Evolutionary conservation across 1,284 basidiomycete species (phyloP).

Genomic region (Puccinia hordei): DNA sequence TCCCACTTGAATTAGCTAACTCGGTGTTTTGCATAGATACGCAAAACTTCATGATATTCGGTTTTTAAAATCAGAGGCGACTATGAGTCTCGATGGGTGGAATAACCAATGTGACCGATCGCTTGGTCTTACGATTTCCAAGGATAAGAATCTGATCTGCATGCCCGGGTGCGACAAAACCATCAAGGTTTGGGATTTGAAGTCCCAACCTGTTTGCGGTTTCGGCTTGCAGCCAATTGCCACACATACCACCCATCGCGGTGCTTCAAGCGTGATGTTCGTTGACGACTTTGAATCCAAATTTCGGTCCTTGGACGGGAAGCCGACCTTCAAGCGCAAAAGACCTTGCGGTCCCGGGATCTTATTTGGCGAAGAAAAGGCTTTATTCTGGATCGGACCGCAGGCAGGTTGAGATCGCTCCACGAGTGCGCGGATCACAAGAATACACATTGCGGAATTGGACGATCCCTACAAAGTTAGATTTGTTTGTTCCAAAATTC

Average conservation of each 20-base stretch:
- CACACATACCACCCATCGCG: background rate
- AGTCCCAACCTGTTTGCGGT: background rate
- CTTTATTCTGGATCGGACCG: conserved; percentile 14
- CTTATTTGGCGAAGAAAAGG: conserved; percentile 2
- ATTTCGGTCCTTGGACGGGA: conserved; percentile 5
- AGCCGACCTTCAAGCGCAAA: background rate
- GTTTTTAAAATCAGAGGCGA: conserved; percentile 11
- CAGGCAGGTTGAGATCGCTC: background rate
- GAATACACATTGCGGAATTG: background rate
- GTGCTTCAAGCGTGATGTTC: background rate
- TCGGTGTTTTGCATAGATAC: background rate
- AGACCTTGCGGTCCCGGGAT: conserved; percentile 1
- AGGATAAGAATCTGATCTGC: conserved; percentile 20
- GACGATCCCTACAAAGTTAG: background rate
- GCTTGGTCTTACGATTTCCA: conserved; percentile 1
- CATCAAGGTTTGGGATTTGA: conserved; percentile 25
- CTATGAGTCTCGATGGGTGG: conserved; percentile 16
- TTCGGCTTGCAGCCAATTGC: conserved; percentile 22
- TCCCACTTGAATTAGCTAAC: background rate
- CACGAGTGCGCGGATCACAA: background rate
- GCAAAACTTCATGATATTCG: conserved; percentile 27
- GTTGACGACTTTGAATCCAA: background rate
- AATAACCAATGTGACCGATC: conserved; percentile 11
- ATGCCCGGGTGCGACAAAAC: conserved; percentile 14
- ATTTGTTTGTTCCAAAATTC: no score